Base-by-base conservation (phyloP, 805 yeast species). In the Teunomyces lycoperdinae region DNA sequence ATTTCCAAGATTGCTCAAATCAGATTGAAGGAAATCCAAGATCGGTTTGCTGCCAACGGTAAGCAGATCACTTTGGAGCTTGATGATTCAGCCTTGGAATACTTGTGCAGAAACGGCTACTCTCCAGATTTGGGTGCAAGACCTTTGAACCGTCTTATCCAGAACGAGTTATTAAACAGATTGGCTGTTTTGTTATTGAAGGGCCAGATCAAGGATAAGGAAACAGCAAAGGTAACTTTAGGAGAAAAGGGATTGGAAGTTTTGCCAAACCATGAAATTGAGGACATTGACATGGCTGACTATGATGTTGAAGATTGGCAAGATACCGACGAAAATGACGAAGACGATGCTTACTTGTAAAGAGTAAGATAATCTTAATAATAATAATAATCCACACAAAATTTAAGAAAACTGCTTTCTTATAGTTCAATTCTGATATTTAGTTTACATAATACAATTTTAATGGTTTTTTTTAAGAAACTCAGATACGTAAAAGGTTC, bases 101-200 rank as follows among this genome's bases (percentile, higher is more conserved):
- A 84, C 76, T 74, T 94, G 56, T 84, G 95, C 57, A 80, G 78
- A 59, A 73, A 89, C 58, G 99, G 99, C 43, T 94, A 91, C 71
- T 89, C 96, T 24, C 79, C 85, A 48, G 96, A 92, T 66, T 75
- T 94, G 67, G 99, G 99, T 71, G 99, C 99, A 5, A 81, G 99
- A 66, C 99, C 99, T 50, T 79, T 94, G 71, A 87, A 87, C 74
- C 83, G 98, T 60, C 79, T 94, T 59, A 92, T 94, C 56, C 97
- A 94, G 68, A 79, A 78, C 52, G 94, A 90, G 66, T 78, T 94
- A 14, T 81, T 94, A 66, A 94, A 94, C 71, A 83, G 78, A 61
- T 74, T 94, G 69, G 99, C 99, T 0, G 79, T 94, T n/a, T 78
- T 89, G 69, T 80, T 94, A 44, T 78, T 94, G 57, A 85, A 83